Conservation (phyloP, 768 basidiomycete genomes). For the Rhodotorula babjevae region DNA sequence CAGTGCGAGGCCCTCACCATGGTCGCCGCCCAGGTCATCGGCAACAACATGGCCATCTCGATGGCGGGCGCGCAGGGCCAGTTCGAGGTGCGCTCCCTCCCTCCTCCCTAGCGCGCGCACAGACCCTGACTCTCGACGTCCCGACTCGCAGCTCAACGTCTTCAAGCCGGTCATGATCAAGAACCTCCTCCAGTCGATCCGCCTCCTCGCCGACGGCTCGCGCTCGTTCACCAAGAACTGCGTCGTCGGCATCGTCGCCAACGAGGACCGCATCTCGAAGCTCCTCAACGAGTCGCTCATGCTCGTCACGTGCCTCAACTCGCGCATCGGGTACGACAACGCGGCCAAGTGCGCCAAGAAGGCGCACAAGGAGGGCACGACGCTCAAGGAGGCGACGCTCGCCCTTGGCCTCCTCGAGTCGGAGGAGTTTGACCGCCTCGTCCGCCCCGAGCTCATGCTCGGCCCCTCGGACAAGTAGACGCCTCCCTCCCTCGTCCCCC, state of each 20-base stretch:
- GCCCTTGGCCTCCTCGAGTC: constrained; percentile 74
- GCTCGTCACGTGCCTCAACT: constrained; percentile 96
- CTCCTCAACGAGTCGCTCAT: constrained; percentile 92
- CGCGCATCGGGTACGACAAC: constrained; percentile 62
- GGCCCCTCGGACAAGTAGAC: constrained; percentile 56
- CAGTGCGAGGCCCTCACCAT: constrained; percentile 98
- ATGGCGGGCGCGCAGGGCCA: constrained; percentile 92
- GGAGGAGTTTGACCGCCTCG: constrained; percentile 92
- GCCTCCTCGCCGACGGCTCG: constrained; percentile 81
- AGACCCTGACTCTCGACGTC: background rate
- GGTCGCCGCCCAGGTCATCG: constrained; percentile 98
- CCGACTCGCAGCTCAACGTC: constrained; percentile 70
- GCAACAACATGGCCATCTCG: constrained; percentile 88
- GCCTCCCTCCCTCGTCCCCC: too few species aligned
- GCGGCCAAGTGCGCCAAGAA: constrained; percentile 99
- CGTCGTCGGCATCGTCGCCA: constrained; percentile 90
- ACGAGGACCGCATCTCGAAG: constrained; percentile 83
- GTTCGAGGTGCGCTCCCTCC: constrained; percentile 67
- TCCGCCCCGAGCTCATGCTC: constrained; percentile 72
- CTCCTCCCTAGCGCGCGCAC: too few species aligned
- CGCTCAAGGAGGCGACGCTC: constrained; percentile 90
- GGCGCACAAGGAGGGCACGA: constrained; percentile 97
- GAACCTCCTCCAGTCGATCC: constrained; percentile 93
- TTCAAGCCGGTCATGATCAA: constrained; percentile 99
- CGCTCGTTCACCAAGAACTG: constrained; percentile 97